phyloP scores from a whole-genome alignment of 192 early-diverging fungal genomes.

The Backusella morwellensis region DNA sequence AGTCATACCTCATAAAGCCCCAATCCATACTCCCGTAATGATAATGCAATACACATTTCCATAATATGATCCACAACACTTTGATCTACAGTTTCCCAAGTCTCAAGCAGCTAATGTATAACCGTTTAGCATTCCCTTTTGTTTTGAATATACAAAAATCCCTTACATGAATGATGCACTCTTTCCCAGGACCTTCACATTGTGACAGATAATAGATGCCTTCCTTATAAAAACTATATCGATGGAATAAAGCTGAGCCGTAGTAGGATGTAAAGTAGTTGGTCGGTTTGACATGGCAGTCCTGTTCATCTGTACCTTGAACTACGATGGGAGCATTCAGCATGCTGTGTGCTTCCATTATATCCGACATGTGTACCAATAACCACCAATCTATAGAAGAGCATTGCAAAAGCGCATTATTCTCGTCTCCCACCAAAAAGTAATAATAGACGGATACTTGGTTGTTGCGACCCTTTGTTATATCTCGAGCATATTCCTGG shows the following conservation, averaged over 20 bases:
- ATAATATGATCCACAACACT: neutral
- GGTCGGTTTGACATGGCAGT: neutral
- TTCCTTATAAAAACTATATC: neutral
- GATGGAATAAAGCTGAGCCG: neutral
- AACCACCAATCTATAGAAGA: conserved; percentile 5
- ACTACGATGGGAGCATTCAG: neutral
- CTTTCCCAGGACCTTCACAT: neutral
- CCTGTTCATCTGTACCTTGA: neutral
- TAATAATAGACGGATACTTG: neutral
- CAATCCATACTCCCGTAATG: neutral
- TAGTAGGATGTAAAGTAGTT: neutral
- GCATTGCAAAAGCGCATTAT: neutral
- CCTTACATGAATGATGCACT: neutral
- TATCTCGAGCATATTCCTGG: neutral
- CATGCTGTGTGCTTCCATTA: neutral
- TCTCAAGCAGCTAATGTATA: neutral
- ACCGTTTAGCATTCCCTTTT: neutral
- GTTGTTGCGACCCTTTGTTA: neutral
- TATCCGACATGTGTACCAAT: neutral
- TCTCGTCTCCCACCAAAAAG: neutral
- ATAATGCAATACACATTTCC: neutral
- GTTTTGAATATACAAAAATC: neutral
- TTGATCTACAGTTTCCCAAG: neutral
- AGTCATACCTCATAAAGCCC: neutral
- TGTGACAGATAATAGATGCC: neutral